These are phyloP conservation scores for Solanum arcanum DNA, from an alignment of 257 asterid species.

Conservation along the genomic window DNA sequence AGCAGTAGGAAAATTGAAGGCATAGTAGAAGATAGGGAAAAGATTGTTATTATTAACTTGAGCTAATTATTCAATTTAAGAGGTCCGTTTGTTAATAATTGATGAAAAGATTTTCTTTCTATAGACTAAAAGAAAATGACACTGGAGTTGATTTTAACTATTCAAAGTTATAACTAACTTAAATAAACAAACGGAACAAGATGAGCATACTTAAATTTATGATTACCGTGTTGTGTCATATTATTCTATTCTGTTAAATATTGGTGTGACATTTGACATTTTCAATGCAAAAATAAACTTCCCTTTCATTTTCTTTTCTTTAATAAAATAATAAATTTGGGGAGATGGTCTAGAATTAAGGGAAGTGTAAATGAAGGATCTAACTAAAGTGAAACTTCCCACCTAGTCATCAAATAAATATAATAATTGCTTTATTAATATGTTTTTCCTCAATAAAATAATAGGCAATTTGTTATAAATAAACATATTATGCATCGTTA, in stretches of 20 bases:
- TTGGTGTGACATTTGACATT: neutral
- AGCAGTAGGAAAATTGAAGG: no score
- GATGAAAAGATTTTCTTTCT: neutral
- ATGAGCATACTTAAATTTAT: neutral
- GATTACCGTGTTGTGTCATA: neutral
- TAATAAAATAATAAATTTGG: neutral
- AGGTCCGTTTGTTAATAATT: neutral
- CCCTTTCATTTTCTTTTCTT: neutral
- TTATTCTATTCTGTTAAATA: neutral
- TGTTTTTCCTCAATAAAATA: neutral
- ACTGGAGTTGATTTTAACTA: neutral
- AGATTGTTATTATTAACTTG: neutral
- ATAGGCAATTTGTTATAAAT: neutral
- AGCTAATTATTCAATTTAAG: neutral
- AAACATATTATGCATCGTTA: neutral
- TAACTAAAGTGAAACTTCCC: neutral
- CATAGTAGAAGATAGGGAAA: neutral
- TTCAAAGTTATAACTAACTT: neutral
- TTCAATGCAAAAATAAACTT: neutral
- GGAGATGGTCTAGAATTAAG: neutral
- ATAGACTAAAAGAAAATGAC: neutral
- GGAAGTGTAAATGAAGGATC: neutral
- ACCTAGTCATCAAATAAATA: neutral
- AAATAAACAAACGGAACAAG: neutral
- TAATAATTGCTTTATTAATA: neutral